Evolutionary conservation across 805 yeast genomes (phyloP).

Genomic region (Wickerhamomyces sydowiorum): DNA sequence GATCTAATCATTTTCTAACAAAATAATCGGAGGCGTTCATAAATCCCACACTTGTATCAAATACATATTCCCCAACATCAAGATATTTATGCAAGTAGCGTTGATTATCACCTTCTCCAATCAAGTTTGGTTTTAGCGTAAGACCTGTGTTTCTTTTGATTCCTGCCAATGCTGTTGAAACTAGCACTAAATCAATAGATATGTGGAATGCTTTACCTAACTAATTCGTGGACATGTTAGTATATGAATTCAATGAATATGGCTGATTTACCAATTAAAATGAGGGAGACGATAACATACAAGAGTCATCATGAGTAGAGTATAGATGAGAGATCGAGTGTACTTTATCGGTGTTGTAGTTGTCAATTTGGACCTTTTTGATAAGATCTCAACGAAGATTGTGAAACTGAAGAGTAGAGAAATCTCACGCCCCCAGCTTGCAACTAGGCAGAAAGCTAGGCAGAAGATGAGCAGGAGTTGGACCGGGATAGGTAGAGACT

Average conservation of each 20-base stretch:
- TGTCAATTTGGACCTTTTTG: too few species aligned
- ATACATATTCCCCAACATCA: constrained; percentile 77
- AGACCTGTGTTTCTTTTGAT: constrained; percentile 69
- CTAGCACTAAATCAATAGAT: constrained; percentile 51
- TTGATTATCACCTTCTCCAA: constrained; percentile 40
- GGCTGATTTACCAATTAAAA: too few species aligned
- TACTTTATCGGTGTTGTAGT: too few species aligned
- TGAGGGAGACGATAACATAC: neutral
- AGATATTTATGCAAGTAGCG: constrained; percentile 61
- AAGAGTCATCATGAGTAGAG: neutral
- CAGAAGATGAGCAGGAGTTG: neutral
- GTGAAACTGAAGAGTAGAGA: too few species aligned
- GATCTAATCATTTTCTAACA: constrained; percentile 39
- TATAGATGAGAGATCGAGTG: too few species aligned
- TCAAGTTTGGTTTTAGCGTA: constrained; percentile 45
- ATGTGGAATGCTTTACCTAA: constrained; percentile 52
- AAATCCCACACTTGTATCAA: constrained; percentile 65
- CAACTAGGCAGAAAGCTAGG: too few species aligned
- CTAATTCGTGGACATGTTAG: constrained; percentile 13
- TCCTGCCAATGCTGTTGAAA: constrained; percentile 68
- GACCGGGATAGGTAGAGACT: neutral
- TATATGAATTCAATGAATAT: neutral
- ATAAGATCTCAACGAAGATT: too few species aligned
- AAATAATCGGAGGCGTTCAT: constrained; percentile 73
- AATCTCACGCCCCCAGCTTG: too few species aligned